phyloP scores from a whole-genome alignment of 192 early-diverging fungal genomes.

The Coemansia sp. region DNA sequence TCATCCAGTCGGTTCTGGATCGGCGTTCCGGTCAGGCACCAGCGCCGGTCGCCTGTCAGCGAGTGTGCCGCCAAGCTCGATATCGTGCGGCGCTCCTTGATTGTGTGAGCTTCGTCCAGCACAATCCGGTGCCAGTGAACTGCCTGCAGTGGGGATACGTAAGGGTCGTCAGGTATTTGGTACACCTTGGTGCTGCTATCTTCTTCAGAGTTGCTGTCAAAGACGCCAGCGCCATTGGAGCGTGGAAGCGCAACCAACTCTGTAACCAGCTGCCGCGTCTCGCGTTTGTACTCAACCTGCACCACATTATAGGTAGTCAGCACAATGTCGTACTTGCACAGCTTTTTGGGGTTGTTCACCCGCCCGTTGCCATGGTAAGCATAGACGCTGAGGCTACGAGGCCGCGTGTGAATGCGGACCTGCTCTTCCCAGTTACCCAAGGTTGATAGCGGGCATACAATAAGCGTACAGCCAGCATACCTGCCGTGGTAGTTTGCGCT shows the following conservation, averaged over 20 bases:
- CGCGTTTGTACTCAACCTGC: constrained; percentile 51
- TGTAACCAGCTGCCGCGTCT: constrained; percentile 24
- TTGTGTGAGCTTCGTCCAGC: constrained; percentile 92
- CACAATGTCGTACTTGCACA: constrained; percentile 65
- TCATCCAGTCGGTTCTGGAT: constrained; percentile 84
- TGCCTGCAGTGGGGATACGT: constrained; percentile 44
- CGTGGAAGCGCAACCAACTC: not conserved
- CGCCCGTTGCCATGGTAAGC: constrained; percentile 63
- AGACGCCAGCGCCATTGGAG: not conserved
- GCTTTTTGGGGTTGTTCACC: constrained; percentile 32
- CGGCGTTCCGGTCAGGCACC: constrained; percentile 94
- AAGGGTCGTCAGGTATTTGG: constrained; percentile 31
- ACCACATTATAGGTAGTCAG: constrained; percentile 70
- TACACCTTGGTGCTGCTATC: constrained; percentile 25
- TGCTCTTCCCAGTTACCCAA: constrained; percentile 75
- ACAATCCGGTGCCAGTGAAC: constrained; percentile 83
- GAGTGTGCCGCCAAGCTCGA: constrained; percentile 70
- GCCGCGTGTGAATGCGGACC: constrained; percentile 48
- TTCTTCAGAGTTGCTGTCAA: constrained; percentile 37
- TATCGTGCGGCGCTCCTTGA: constrained; percentile 74
- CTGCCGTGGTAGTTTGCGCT: constrained; percentile 35
- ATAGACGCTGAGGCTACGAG: constrained; percentile 41
- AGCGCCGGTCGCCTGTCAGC: constrained; percentile 64
- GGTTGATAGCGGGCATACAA: constrained; percentile 67
- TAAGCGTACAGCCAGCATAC: constrained; percentile 57